Evolutionary conservation across 257 asterid species (phyloP), one percentile per base, ranked within the genome.

Genomic region (Ehretia macrophylla): DNA sequence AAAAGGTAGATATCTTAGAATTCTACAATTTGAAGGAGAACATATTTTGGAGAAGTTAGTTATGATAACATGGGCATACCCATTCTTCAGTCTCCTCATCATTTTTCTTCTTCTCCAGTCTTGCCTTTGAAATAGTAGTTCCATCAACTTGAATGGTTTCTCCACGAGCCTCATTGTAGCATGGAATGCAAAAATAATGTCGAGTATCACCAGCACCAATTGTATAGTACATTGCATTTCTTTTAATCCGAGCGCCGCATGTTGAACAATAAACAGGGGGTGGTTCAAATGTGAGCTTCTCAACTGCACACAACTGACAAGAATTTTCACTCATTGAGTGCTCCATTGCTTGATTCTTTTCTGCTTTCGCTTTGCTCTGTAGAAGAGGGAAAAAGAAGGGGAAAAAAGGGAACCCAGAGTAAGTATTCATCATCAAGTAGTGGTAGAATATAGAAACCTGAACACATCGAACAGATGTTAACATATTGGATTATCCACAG

Each of bases 281-380:
- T 48, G 99, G 97, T 76, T 93, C 99, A 80, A 93, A 93, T 18
- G 85, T 77, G 65, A 93, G 95, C 80, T 80, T 93, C 85, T 93
- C 99, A 64, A 90, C 99, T 17, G 95, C 97, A 87, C 99, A 93
- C 77, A 93, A 71, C 81, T 93, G 99, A 75, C 99, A 93, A 49
- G 92, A 93, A 80, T 89, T 85, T 76, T 86, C 97, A 56, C 85
- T 93, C 96, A 85, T 86, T 11, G 88, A 71, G 58, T 83, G 86
- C 87, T 78, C 95, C 97, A 89, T 81, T 21, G 99, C 96, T 79
- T 86, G 96, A 71, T 85, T 86, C 65, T 81, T 89, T 75, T 87
- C 99, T 5, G 86, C 96, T 72, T 93, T 93, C 51, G 96, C 88
- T 82, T 85, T 92, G 76, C 95, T 88, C 99, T 92, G 90, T 8